Evolutionary conservation across 805 yeast species (phyloP).

Genomic region (Metschnikowia santaceciliae): DNA sequence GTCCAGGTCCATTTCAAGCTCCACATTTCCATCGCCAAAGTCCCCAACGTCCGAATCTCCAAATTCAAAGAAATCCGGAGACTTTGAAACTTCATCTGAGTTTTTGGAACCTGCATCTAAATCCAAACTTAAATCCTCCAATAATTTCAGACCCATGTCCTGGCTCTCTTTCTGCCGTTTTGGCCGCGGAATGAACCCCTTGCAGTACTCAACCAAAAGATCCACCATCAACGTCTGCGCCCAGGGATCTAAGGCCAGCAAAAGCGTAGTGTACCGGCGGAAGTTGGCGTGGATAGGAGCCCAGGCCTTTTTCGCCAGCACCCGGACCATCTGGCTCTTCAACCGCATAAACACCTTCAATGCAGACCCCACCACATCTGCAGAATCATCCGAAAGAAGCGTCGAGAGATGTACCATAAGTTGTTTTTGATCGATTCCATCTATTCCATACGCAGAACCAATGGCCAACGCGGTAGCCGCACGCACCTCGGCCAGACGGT

Average conservation of each 20-base stretch:
- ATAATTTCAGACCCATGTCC: no score
- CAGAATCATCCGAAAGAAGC: constrained; percentile 62
- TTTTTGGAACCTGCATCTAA: no score
- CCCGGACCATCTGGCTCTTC: constrained; percentile 16
- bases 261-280: constrained; percentile 49
- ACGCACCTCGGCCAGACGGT: constrained; percentile 74
- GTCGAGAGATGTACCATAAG: constrained; percentile 46
- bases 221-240: constrained; percentile 58
- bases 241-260: constrained; percentile 66
- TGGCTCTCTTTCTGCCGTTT: constrained; percentile 10
- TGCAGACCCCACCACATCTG: constrained; percentile 67
- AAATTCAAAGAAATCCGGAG: no score
- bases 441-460: constrained; percentile 46
- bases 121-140: no score
- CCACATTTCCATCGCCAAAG: constrained; percentile 14
- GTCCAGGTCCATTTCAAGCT: constrained; percentile 52
- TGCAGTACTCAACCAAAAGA: constrained; percentile 61
- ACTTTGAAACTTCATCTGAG: no score
- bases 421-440: constrained; percentile 43
- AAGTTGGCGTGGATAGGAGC: constrained; percentile 70
- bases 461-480: constrained; percentile 75
- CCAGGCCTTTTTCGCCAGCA: constrained; percentile 38
- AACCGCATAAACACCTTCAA: constrained; percentile 52
- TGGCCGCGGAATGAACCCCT: constrained; percentile 58
- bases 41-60: no score